Percentiles rank a stretch among this genome's conserved stretches.
Evolutionary conservation across 75 land plant species (phyloP).

Genomic region (Pinus taeda): DNA sequence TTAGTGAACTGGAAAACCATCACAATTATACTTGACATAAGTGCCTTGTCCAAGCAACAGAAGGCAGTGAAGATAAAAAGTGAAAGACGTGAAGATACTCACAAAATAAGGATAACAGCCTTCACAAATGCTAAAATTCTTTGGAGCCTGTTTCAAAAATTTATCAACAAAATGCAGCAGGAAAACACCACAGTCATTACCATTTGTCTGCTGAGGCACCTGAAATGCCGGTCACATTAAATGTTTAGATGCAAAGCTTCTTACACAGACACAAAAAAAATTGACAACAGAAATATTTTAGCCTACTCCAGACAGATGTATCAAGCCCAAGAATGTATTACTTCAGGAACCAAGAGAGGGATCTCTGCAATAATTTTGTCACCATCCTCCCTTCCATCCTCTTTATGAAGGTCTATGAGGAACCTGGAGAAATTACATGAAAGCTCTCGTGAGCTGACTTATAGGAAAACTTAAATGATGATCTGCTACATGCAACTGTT

Average conservation of each 20-base stretch:
- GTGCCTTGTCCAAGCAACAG: background rate
- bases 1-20: slow-evolving; percentile 8
- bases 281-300: background rate
- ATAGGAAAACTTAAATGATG: background rate
- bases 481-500: background rate
- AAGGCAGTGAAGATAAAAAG: background rate
- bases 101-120: slow-evolving; percentile 49
- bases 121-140: slow-evolving; percentile 26
- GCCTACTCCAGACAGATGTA: background rate
- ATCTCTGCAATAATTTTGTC: slow-evolving; percentile 27
- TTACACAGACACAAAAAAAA: slow-evolving; percentile 4
- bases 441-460: background rate
- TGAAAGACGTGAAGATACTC: slow-evolving; percentile 11
- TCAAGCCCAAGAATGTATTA: slow-evolving; percentile 4
- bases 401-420: slow-evolving; percentile 29
- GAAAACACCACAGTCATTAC: slow-evolving; percentile 49
- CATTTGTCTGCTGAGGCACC: slow-evolving; percentile 66
- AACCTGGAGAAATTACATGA: slow-evolving; percentile 24
- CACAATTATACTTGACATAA: background rate
- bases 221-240: slow-evolving; percentile 4
- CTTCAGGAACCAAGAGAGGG: slow-evolving; percentile 60
- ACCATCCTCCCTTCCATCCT: slow-evolving; percentile 20
- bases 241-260: background rate
- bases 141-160: slow-evolving; percentile 50
- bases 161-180: slow-evolving; percentile 48